Conservation (phyloP, 129 eudicot species). For the Ambrosia trifida region DNA sequence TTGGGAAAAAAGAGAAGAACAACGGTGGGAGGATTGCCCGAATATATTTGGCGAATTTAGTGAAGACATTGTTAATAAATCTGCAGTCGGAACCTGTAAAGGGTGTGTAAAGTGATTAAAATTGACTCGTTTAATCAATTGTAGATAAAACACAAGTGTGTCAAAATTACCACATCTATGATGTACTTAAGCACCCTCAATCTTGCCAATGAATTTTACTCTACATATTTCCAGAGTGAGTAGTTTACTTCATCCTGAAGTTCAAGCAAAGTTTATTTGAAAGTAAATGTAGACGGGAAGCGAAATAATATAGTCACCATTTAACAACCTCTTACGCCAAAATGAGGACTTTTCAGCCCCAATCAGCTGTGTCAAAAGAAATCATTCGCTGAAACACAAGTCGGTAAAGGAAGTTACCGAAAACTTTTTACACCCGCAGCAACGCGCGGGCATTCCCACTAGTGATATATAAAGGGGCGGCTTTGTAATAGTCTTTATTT, state of each 20-base stretch:
- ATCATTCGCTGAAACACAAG: slow-evolving; percentile 58
- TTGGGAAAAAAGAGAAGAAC: slow-evolving; percentile 71
- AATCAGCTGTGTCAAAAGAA: slow-evolving; percentile 60
- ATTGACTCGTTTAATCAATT: too few species aligned
- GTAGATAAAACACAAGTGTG: too few species aligned
- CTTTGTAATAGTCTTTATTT: too few species aligned
- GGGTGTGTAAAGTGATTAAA: too few species aligned
- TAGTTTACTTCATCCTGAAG: slow-evolving; percentile 28
- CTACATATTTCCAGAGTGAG: slow-evolving; percentile 44
- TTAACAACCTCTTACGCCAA: slow-evolving; percentile 43
- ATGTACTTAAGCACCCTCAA: neutral
- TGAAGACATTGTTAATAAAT: slow-evolving; percentile 42
- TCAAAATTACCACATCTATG: neutral
- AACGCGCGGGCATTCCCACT: too few species aligned
- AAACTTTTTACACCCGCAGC: too few species aligned
- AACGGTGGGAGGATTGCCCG: slow-evolving; percentile 73
- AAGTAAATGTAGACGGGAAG: slow-evolving; percentile 40
- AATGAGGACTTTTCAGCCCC: slow-evolving; percentile 41
- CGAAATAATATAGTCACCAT: slow-evolving; percentile 29
- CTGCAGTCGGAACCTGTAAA: slow-evolving; percentile 49
- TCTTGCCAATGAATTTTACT: slow-evolving; percentile 3
- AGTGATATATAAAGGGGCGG: too few species aligned
- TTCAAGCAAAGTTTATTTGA: slow-evolving; percentile 24
- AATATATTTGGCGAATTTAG: slow-evolving; percentile 66
- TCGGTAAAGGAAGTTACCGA: slow-evolving; percentile 73